A percentile compares a stretch with the other conserved stretches of the same genome.
These are phyloP conservation scores for Kluyveromyces sp. DNA, from an alignment of 1,139 yeast genomes.

Conservation along the genomic window DNA sequence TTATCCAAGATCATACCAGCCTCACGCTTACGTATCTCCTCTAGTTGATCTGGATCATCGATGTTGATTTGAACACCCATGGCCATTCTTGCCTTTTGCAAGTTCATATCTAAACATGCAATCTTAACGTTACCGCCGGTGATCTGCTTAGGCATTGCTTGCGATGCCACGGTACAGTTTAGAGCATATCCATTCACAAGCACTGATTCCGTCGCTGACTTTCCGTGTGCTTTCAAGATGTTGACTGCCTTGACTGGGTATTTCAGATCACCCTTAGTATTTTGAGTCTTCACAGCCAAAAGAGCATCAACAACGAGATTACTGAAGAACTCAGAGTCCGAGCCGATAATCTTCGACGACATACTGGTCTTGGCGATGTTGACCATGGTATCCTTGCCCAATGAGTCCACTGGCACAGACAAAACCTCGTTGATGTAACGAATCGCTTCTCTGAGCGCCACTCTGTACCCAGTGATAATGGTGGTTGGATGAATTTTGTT, in stretches of 20 bases:
- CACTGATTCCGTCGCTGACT: constrained; percentile 78
- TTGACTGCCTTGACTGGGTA: constrained; percentile 98
- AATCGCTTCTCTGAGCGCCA: constrained; percentile 88
- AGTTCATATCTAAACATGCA: constrained; percentile 88
- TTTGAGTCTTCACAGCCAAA: constrained; percentile 89
- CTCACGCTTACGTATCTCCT: constrained; percentile 91
- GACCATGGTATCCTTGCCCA: constrained; percentile 76
- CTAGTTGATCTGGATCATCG: constrained; percentile 95
- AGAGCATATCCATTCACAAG: constrained; percentile 91
- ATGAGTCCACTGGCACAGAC: constrained; percentile 68
- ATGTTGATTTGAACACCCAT: constrained; percentile 97
- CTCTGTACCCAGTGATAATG: constrained; percentile 89
- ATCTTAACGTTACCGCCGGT: constrained; percentile 55
- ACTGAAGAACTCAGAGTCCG: constrained; percentile 86
- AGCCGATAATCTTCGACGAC: constrained; percentile 96
- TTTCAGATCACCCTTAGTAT: constrained; percentile 78
- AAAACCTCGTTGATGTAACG: constrained; percentile 82
- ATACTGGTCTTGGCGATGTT: constrained; percentile 95
- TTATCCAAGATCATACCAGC: constrained; percentile 86
- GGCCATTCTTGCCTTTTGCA: constrained; percentile 96
- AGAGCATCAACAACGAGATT: constrained; percentile 92
- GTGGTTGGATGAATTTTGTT: constrained; percentile 97
- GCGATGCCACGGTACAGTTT: constrained; percentile 96
- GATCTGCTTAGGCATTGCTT: constrained; percentile 83
- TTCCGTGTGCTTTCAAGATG: constrained; percentile 93